A percentile compares a stretch with the other conserved stretches of the same genome.
Conservation (phyloP, 768 basidiomycete species). For the Obba rivulosa region DNA sequence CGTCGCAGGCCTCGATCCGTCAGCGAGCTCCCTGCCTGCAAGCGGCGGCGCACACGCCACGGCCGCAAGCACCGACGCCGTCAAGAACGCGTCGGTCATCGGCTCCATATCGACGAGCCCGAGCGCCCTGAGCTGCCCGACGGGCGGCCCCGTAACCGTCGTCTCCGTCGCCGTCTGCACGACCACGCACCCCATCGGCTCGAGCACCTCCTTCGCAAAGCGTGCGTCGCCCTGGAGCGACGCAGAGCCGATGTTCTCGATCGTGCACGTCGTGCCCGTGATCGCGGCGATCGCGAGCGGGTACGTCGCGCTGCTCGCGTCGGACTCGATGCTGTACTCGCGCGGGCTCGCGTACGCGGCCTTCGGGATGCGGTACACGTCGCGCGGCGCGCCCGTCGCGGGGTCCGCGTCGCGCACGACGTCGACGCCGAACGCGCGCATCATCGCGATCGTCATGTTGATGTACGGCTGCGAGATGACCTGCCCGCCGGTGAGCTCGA, state of each 20-base stretch:
- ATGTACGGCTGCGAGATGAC: conserved; percentile 99
- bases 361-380: conserved; percentile 86
- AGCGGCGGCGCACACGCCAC: conserved; percentile 51
- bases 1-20: conserved; percentile 30
- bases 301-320: conserved; percentile 94
- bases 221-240: conserved; percentile 97
- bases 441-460: conserved; percentile 99
- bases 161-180: conserved; percentile 84
- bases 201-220: conserved; percentile 89
- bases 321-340: conserved; percentile 87
- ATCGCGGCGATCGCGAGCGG: conserved; percentile 96
- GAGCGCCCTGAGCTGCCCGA: conserved; percentile 75
- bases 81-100: conserved; percentile 99
- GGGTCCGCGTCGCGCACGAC: conserved; percentile 64
- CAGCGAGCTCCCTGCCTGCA: conserved; percentile 39
- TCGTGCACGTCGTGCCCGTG: conserved; percentile 94
- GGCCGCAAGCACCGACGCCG: conserved; percentile 88
- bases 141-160: conserved; percentile 85
- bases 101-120: conserved; percentile 94
- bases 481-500: conserved; percentile 88
- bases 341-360: conserved; percentile 72
- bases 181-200: conserved; percentile 93
- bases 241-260: conserved; percentile 82
- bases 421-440: conserved; percentile 83
- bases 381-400: conserved; percentile 53